These are phyloP conservation scores for Podila verticillata DNA, from an alignment of 192 early-diverging fungal genomes.

Conservation along the genomic window DNA sequence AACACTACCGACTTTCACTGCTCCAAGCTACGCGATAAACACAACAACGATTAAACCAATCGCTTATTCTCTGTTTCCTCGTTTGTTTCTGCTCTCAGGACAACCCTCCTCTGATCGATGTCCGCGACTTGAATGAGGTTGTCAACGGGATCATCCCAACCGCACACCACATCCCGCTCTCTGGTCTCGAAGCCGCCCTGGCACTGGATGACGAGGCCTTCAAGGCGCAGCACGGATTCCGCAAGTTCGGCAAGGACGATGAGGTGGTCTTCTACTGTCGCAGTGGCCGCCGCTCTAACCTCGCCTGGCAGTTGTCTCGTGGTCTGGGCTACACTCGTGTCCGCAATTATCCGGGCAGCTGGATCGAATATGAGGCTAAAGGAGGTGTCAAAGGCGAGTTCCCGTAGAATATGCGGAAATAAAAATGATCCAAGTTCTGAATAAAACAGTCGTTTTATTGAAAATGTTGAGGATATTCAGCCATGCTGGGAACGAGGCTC, in stretches of 20 bases:
- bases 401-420: neutral
- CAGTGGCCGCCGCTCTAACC: slow-evolving; percentile 68
- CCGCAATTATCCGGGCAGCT: slow-evolving; percentile 27
- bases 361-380: slow-evolving; percentile 25
- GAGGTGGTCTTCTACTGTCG: slow-evolving; percentile 73
- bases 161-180: slow-evolving; percentile 68
- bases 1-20: no score
- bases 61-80: neutral
- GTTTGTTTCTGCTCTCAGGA: neutral
- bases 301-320: slow-evolving; percentile 62
- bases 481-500: no score
- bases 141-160: slow-evolving; percentile 66
- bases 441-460: no score
- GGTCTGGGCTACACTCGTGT: slow-evolving; percentile 54
- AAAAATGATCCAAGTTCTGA: neutral
- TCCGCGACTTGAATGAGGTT: slow-evolving; percentile 67
- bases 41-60: no score
- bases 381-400: neutral
- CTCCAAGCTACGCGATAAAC: no score
- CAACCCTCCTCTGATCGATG: slow-evolving; percentile 61
- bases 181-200: slow-evolving; percentile 54
- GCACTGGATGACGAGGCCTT: slow-evolving; percentile 24
- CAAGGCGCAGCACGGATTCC: slow-evolving; percentile 53
- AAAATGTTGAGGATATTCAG: no score
- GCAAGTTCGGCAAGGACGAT: slow-evolving; percentile 57